Evolutionary conservation across 2,329 filamentous ascomycete species (phyloP).

Genomic region (Pleurostoma richardsiae): DNA sequence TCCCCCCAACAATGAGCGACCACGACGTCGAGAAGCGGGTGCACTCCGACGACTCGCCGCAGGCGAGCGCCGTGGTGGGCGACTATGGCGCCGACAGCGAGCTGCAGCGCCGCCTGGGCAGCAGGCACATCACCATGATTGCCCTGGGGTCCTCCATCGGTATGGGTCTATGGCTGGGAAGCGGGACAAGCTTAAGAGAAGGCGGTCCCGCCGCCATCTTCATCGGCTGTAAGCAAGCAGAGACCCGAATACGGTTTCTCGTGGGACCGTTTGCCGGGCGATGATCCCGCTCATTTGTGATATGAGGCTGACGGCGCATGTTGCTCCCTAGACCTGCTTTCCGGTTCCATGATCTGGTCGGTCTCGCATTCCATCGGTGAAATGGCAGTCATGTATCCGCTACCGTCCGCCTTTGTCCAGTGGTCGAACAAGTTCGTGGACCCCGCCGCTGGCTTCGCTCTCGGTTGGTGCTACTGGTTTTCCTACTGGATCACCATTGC

Average conservation of each 20-base stretch:
- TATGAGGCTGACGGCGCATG: no score
- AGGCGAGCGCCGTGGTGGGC: not conserved
- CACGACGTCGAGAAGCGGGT: constrained; percentile 1
- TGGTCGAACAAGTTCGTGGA: constrained; percentile 40
- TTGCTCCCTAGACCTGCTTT: constrained; percentile 19
- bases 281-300: no score
- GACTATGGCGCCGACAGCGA: constrained; percentile 13
- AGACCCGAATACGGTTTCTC: no score
- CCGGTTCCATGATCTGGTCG: constrained; percentile 40
- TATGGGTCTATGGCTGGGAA: constrained; percentile 41
- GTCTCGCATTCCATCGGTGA: constrained; percentile 40
- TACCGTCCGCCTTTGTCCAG: constrained; percentile 39
- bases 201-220: constrained; percentile 39
- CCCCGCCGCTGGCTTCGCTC: constrained; percentile 33
- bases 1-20: constrained; percentile 4
- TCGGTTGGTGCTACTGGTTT: constrained; percentile 43
- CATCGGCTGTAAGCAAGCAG: constrained; percentile 27
- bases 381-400: constrained; percentile 39
- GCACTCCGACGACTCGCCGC: not conserved
- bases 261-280: no score
- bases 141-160: constrained; percentile 40
- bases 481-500: constrained; percentile 37
- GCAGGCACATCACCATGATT: constrained; percentile 49
- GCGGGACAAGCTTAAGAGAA: constrained; percentile 29
- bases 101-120: constrained; percentile 30